Conservation (phyloP, 1,284 basidiomycete genomes). For the Marasmius sp. region DNA sequence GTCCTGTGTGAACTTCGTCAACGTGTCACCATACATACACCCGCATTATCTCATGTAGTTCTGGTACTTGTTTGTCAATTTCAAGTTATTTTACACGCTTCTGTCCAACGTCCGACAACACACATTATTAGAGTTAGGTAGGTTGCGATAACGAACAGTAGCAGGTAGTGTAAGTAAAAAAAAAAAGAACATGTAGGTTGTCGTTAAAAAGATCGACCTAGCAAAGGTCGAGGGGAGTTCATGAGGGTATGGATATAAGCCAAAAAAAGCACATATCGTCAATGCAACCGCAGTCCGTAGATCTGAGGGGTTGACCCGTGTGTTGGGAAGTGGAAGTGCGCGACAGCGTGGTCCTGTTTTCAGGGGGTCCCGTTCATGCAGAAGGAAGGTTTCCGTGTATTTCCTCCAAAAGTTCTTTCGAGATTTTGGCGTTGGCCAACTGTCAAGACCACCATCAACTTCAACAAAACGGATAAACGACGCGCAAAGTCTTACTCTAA, state of each 20-base stretch:
- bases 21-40: too few species aligned
- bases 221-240: background rate
- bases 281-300: background rate
- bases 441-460: slow-evolving; percentile 23
- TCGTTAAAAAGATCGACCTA: too few species aligned
- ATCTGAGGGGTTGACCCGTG: background rate
- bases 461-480: background rate
- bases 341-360: background rate
- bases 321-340: background rate
- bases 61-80: too few species aligned
- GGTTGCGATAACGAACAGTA: too few species aligned
- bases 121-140: too few species aligned
- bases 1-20: too few species aligned
- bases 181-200: too few species aligned
- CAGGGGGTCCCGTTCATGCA: slow-evolving; percentile 11
- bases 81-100: too few species aligned
- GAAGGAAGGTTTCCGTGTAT: slow-evolving; percentile 55
- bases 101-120: too few species aligned
- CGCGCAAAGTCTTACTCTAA: slow-evolving; percentile 56
- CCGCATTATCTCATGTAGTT: too few species aligned
- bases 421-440: slow-evolving; percentile 63
- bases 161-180: too few species aligned
- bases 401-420: slow-evolving; percentile 55
- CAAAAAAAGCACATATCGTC: background rate
- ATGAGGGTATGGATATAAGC: background rate